These are phyloP conservation scores for Bretschneidera sinensis DNA, from an alignment of 345 rosid genomes.

Conservation along the genomic window DNA sequence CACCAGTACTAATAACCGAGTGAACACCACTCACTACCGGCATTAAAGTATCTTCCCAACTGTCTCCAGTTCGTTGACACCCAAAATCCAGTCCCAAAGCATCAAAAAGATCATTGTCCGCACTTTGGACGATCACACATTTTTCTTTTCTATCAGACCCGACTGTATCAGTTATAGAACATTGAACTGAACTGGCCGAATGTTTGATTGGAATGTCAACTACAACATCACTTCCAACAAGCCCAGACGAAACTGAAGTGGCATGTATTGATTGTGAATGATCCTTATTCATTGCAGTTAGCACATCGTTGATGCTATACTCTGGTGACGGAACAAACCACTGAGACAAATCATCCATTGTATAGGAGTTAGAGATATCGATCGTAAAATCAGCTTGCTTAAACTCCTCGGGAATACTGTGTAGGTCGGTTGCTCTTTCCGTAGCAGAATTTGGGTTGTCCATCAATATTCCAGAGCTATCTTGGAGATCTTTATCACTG, in stretches of 20 bases:
- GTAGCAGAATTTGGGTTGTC: conserved; percentile 15
- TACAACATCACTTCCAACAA: conserved; percentile 18
- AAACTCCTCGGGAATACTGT: conserved; percentile 30
- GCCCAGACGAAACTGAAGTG: conserved; percentile 18
- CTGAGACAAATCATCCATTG: conserved; percentile 45
- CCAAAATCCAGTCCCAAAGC: conserved; percentile 31
- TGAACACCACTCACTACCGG: conserved; percentile 17
- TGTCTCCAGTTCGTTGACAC: conserved; percentile 18
- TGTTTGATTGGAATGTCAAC: conserved; percentile 19
- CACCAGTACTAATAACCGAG: conserved; percentile 11
- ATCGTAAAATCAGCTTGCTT: conserved; percentile 31
- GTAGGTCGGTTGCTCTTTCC: conserved; percentile 20
- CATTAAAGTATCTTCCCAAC: conserved; percentile 28
- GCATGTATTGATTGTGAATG: conserved; percentile 23
- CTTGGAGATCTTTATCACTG: too few relatives aligned
- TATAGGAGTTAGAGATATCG: conserved; percentile 40
- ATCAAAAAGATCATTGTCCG: conserved; percentile 44
- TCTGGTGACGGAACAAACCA: conserved; percentile 45
- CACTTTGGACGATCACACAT: conserved; percentile 22
- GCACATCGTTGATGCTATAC: conserved; percentile 20
- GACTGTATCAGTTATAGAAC: conserved; percentile 19
- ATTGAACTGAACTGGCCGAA: conserved; percentile 19
- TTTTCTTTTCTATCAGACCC: conserved; percentile 19
- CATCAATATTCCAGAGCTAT: conserved; percentile 14
- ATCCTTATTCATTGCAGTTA: conserved; percentile 14